These are phyloP conservation scores for Fusarium tupiense DNA, from an alignment of 2,329 filamentous ascomycete species.

Conservation along the genomic window DNA sequence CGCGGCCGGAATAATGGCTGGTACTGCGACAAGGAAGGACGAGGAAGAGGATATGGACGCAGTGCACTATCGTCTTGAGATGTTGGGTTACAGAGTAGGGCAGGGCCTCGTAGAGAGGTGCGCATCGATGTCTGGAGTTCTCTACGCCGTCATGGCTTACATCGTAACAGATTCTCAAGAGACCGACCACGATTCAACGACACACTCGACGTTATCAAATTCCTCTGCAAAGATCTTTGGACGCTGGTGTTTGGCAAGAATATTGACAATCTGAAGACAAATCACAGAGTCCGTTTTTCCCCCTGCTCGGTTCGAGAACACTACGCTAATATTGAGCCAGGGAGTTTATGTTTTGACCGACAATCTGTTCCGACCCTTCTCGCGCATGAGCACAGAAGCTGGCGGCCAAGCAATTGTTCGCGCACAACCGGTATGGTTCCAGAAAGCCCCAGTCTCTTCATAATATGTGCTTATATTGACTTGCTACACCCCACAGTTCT, in stretches of 20 bases:
- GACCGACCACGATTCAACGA: slow-evolving; percentile 90
- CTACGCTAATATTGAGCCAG: slow-evolving; percentile 51
- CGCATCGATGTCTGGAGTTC: background rate
- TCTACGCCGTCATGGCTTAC: slow-evolving; percentile 16
- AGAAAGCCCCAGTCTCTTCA: background rate
- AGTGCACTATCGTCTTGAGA: slow-evolving; percentile 85
- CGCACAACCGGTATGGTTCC: slow-evolving; percentile 77
- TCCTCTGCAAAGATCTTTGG: slow-evolving; percentile 98
- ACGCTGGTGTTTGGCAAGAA: slow-evolving; percentile 94
- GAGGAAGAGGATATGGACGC: slow-evolving; percentile 87
- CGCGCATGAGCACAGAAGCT: slow-evolving; percentile 86
- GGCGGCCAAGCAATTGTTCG: slow-evolving; percentile 76
- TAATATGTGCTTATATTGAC: slow-evolving; percentile 2
- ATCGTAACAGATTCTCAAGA: slow-evolving; percentile 76
- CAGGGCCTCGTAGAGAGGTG: slow-evolving; percentile 91
- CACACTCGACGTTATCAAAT: slow-evolving; percentile 96
- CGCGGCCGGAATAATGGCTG: slow-evolving; percentile 38
- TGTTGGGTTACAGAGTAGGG: slow-evolving; percentile 88
- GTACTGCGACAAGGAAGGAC: slow-evolving; percentile 54
- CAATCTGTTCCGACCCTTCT: slow-evolving; percentile 87
- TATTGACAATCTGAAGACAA: slow-evolving; percentile 98
- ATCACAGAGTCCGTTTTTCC: slow-evolving; percentile 75
- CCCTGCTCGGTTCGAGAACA: background rate
- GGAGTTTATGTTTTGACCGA: slow-evolving; percentile 97
- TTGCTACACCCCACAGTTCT: slow-evolving; percentile 67